Base-by-base conservation (phyloP, 495 filamentous ascomycete species). In the Hypomontagnella submonticulosa region DNA sequence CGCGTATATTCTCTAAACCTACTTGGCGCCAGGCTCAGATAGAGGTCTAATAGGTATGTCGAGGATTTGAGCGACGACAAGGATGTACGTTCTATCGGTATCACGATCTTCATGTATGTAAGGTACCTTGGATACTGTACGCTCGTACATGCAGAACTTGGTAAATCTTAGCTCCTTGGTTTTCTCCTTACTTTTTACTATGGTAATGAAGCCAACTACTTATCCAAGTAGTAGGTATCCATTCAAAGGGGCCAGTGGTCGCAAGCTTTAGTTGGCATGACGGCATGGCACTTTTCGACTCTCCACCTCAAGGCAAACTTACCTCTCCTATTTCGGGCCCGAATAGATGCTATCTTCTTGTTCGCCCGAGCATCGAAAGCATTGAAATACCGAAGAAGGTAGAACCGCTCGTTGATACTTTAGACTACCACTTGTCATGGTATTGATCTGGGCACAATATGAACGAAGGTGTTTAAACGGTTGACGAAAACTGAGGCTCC, bases 401-500 rank as follows among this genome's bases (percentile, higher is more conserved):
- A 27, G 23, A 27, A 6, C 23, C 6, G n/a, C 23, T 27, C 23
- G 23, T 27, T 27, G 23, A 27, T 27, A 27, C 23, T 27, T 6
- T 27, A 27, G 23, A 6, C 23, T 27, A 27, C 6, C 23, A 6
- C 23, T 6, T 3, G 6, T 6, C 2, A 27, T 27, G n/a, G n/a
- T 27, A 27, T 27, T 6, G 6, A 27, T 6, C 6, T 27, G 23
- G 6, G 23, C 3, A 6, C 23, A 27, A 27, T n/a, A n/a, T n/a
- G n/a, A 8, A 12, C 34, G 37, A 32, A 38, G 48, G 7, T 52
- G 10, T 20, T 49, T 16, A n/a, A n/a, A 37, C 19, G 4, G 32
- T 19, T 15, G 40, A 40, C 19, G 15, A 33, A 23, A 36, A 61
- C 46, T 53, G 57, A 61, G 57, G 57, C 57, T 61, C 48, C 37